Evolutionary conservation across 1,284 basidiomycete species (phyloP), one percentile per base, ranked within the genome.

Genomic region (Neotropicomus parvogracilis): DNA sequence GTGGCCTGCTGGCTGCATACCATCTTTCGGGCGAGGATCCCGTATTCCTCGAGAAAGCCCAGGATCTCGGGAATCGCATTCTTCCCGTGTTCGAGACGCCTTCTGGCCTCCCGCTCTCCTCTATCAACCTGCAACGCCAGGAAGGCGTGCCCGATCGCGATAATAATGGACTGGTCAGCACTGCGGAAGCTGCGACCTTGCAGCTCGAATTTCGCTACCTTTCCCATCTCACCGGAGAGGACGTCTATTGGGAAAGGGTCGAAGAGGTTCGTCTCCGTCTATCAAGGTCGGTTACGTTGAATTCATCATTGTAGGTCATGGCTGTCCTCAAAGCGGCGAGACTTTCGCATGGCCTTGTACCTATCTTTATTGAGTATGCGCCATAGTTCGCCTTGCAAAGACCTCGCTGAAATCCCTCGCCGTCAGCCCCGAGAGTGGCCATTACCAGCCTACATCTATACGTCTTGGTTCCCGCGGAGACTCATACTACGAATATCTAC

Each of bases 131-230:
- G 11, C 79, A 72, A 4, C 71, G 76, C 40, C 74, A 80, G 7
- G 59, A 78, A 53, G 91, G 88, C 0, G 78, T 88, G 4, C 70
- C 79, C 0, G 85, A 92, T 54, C 56, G 53, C 1, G 82, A 86
- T 59, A 86, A 86, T 57, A 70, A 75, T 8, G 81, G 80, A 10
- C 69, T 87, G 14, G 80, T 87, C 44, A 90, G 87, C 59, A 85
- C 92, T 1, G 91, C 95, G 0, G 93, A 95, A 66, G 85, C 83
- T 8, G 78, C 86, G 2, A 93, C 88, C 1, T 69, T 93, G 21
- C 91, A 95, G 66, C 78, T 97, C 20, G 94, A 95, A 68, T 85
- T 97, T 67, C 85, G 88, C 58, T 95, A 97, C 63, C 75, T 98
- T n/a, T 83, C 83, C 34, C 70, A 87, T 53, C 66, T 95, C 41